Base-by-base conservation (phyloP, 169 alveolate species). In the Perkinsus olseni region DNA sequence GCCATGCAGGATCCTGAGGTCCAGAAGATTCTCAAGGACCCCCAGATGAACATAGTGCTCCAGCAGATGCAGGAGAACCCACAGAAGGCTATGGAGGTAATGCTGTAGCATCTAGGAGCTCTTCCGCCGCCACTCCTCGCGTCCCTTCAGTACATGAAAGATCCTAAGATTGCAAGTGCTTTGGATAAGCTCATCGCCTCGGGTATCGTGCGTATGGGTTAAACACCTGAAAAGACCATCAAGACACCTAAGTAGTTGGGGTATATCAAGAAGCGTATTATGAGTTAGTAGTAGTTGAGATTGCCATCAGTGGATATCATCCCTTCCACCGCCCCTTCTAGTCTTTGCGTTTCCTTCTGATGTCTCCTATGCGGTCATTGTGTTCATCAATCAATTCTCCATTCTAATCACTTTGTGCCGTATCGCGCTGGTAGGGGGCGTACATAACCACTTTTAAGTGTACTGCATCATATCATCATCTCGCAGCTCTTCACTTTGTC, bases 1-100 rank as follows among this genome's bases (percentile, higher is more conserved):
- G 99, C 99, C 74, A 96, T 97, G 96, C 98, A 98, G 93, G 99
- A 99, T 95, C 99, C 99, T 24, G 99, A 99, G 96, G 98, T 99
- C 74, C 98, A 98, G 97, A 96, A 96, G 45, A 98, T 99, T 45
- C 96, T 99, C 37, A 96, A 98, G 51, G 99, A 99, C 95, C 99
- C 99, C 51, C 99, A 98, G 96, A 97, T 98, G 96, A 97, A 97
- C 93, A 94, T 98, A 51, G 97, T 98, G 82, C 95, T 98, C 82
- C 96, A 97, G 95, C 96, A 96, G 94, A 94, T 98, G 39, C 95
- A 96, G 94, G 98, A 97, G 95, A 96, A 98, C 93, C 99, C 99
- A 21, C 82, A 62, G 82, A 62, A 39, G 95, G 95, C 96, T 34
- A 94, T 96, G 94, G 93, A 94, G 39, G 97, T 62, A 62, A 62